Conservation (phyloP, 208 protist species). For the Borovskyia barvae region DNA sequence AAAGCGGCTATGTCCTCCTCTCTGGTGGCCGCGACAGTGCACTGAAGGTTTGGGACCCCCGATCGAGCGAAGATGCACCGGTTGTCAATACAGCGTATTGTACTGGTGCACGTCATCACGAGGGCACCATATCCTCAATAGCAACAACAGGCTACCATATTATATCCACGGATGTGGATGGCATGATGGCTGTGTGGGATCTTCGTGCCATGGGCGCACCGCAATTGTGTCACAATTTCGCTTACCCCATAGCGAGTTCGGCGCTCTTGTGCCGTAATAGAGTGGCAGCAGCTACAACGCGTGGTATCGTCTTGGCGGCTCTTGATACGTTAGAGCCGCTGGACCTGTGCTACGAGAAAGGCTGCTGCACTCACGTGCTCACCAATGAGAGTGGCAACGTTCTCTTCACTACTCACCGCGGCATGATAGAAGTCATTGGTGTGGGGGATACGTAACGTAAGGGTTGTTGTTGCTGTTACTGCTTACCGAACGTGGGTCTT, state of each 20-base stretch:
- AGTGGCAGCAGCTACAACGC: constrained; percentile 52
- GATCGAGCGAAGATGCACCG: constrained; percentile 25
- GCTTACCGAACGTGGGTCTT: no score
- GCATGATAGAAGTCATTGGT: background rate
- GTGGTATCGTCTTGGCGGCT: constrained; percentile 53
- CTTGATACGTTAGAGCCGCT: constrained; percentile 31
- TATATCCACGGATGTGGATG: constrained; percentile 62
- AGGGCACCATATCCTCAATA: constrained; percentile 68
- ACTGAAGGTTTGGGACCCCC: constrained; percentile 80
- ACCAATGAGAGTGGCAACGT: constrained; percentile 24
- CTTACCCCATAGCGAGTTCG: constrained; percentile 50
- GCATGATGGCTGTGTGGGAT: constrained; percentile 71
- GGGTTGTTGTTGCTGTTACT: no score
- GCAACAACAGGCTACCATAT: constrained; percentile 46
- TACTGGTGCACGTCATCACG: constrained; percentile 29
- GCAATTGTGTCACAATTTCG: constrained; percentile 31
- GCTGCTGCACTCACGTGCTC: constrained; percentile 17
- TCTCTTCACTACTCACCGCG: constrained; percentile 18
- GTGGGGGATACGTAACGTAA: no score
- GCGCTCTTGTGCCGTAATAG: constrained; percentile 9
- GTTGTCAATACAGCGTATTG: constrained; percentile 26
- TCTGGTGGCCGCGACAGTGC: constrained; percentile 60
- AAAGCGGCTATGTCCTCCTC: constrained; percentile 60
- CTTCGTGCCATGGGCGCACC: constrained; percentile 46
- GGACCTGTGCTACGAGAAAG: constrained; percentile 14